Evolutionary conservation across 768 basidiomycete species (phyloP).

Genomic region (Mycena rebaudengoi): DNA sequence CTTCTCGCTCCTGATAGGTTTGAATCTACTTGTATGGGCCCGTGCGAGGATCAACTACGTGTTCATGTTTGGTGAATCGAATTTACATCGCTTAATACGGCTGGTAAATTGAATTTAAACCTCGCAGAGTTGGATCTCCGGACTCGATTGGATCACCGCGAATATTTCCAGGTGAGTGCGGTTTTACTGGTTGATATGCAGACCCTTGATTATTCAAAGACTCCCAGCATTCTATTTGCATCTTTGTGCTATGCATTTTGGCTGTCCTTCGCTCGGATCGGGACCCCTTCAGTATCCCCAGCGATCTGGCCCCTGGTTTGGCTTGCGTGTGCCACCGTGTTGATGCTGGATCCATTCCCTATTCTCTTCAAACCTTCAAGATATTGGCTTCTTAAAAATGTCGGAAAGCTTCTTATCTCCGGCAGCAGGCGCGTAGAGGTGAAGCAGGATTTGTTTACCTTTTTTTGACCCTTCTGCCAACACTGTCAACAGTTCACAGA

Average conservation of each 20-base stretch:
- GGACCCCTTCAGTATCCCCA: constrained; percentile 61
- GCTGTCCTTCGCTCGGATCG: constrained; percentile 79
- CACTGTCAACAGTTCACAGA: constrained; percentile 76
- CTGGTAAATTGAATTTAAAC: background rate
- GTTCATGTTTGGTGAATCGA: constrained; percentile 80
- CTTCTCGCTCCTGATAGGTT: constrained; percentile 78
- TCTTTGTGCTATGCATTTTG: constrained; percentile 83
- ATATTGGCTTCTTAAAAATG: constrained; percentile 81
- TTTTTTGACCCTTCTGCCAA: background rate
- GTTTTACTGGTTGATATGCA: constrained; percentile 4
- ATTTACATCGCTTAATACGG: background rate
- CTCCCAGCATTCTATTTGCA: constrained; percentile 82
- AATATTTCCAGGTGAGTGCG: constrained; percentile 67
- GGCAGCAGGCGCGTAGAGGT: constrained; percentile 83
- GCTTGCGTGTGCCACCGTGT: constrained; percentile 66
- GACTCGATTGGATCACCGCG: constrained; percentile 77
- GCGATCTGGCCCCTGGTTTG: constrained; percentile 85
- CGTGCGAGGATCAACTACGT: constrained; percentile 85
- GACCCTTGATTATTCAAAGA: constrained; percentile 48
- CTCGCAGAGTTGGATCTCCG: constrained; percentile 70
- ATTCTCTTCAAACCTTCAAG: constrained; percentile 69
- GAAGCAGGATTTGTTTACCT: constrained; percentile 30
- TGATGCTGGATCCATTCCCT: constrained; percentile 82
- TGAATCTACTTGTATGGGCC: constrained; percentile 85
- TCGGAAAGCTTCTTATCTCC: constrained; percentile 70